Evolutionary conservation across 2,329 filamentous ascomycete genomes (phyloP), one percentile per base, ranked within the genome.

Genomic region (Xylariaceae sp.): DNA sequence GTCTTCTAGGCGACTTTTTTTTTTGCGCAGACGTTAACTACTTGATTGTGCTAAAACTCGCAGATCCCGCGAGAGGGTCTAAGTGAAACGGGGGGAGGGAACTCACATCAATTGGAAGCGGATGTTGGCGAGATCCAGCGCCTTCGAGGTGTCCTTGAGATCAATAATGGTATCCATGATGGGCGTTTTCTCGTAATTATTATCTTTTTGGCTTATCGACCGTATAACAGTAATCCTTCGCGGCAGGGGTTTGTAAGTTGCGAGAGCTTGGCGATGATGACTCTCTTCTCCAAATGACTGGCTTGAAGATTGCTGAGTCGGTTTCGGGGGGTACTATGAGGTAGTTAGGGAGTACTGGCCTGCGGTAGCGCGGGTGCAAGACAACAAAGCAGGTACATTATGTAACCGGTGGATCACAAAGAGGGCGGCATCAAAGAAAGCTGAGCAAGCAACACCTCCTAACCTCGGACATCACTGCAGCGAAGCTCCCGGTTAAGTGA

Each of bases 91-190:
- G 37, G 57, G 53, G 17, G 17, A 18, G 17, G 17, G 17, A 18
- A 74, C 84, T 76, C 76, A 95, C 92, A 96, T 95, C 63, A 97
- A 79, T 75, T 96, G 91, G 76, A 91, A 96, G 64, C 94, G 90
- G 73, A 97, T 99, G 72, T 94, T 91, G 64, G 86, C 82, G 53
- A 99, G 83, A 73, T 97, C 92, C 69, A 99, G 80, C 13, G 93
- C 92, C 78, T 90, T 89, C 66, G 85, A 85, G 71, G 87, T 84
- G 75, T 97, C 89, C 45, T 87, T 90, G 62, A 96, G 85, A 73
- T 97, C 92, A 70, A 97, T 91, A 52, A 91, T 85, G 15, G 89
- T 82, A 73, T 99, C 94, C 94, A 99, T 99, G 42, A 42, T 35
- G 35, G 1, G 10, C 48, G 4, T 45, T 10, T 35, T 50, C 18